Conservation (phyloP, 805 yeast species). For the Naumovozyma baii region DNA sequence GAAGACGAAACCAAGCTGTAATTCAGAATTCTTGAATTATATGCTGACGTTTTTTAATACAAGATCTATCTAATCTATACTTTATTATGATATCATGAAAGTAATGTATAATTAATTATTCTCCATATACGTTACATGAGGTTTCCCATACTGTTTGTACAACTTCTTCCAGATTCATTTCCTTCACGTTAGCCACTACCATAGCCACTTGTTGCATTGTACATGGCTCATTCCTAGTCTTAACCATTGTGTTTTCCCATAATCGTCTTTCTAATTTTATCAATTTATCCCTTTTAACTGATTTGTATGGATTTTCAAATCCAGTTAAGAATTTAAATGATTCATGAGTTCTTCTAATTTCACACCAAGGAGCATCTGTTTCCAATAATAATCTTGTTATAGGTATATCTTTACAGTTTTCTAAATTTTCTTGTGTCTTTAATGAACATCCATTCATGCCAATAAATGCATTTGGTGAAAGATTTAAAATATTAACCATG, state of each 20-base stretch:
- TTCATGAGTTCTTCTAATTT: conserved; percentile 74
- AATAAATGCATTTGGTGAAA: conserved; percentile 38
- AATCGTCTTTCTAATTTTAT: conserved; percentile 18
- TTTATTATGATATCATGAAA: background rate
- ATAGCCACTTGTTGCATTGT: conserved; percentile 71
- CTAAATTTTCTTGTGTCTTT: conserved; percentile 62
- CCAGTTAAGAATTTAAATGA: conserved; percentile 47
- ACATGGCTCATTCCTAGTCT: conserved; percentile 90
- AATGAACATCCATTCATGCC: conserved; percentile 93
- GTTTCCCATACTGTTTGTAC: conserved; percentile 45
- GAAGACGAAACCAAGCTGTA: too few relatives aligned
- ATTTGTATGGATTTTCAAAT: conserved; percentile 21
- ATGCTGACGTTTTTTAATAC: too few relatives aligned
- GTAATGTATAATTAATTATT: conserved; percentile 2
- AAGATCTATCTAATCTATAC: too few relatives aligned
- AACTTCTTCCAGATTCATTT: conserved; percentile 35
- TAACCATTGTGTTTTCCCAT: conserved; percentile 40
- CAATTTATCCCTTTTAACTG: conserved; percentile 29
- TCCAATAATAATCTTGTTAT: conserved; percentile 65
- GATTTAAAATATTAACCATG: conserved; percentile 41
- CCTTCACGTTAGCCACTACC: conserved; percentile 45
- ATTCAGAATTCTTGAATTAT: too few relatives aligned
- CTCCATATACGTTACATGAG: conserved; percentile 35
- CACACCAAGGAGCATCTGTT: conserved; percentile 99
- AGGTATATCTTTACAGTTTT: conserved; percentile 62